phyloP scores from a whole-genome alignment of 148 eudicot genomes.

The Chenopodium suecicum region DNA sequence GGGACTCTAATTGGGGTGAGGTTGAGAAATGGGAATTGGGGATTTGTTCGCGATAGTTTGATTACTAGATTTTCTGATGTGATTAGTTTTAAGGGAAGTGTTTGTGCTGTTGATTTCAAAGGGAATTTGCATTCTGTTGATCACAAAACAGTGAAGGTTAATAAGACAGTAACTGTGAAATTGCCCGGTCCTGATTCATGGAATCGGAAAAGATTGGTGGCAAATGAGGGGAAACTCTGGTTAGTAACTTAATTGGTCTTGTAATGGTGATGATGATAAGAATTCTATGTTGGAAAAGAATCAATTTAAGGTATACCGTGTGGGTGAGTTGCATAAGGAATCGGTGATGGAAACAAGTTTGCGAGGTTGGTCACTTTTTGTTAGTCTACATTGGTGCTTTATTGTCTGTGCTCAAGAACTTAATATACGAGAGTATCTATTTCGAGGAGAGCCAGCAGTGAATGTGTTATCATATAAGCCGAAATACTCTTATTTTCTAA shows the following conservation, averaged over 20 bases:
- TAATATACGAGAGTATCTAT: not conserved
- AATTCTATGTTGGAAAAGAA: not conserved
- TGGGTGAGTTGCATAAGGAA: not conserved
- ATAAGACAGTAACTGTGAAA: not conserved
- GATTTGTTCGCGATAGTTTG: not conserved
- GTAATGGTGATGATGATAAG: too few relatives aligned
- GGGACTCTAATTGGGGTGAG: slow-evolving; percentile 8
- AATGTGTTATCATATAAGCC: too few relatives aligned
- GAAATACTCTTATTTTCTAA: not conserved
- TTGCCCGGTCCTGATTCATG: not conserved
- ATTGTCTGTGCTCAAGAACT: not conserved
- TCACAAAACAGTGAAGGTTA: not conserved
- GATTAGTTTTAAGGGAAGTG: not conserved
- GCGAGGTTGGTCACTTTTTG: not conserved
- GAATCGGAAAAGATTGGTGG: not conserved
- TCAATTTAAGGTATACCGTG: not conserved
- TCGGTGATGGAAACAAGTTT: not conserved
- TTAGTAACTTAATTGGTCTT: not conserved
- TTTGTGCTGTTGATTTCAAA: slow-evolving; percentile 7
- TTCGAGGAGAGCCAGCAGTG: too few relatives aligned
- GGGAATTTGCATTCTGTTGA: slow-evolving; percentile 8
- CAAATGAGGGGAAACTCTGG: not conserved
- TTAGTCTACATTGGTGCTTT: not conserved
- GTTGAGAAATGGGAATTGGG: slow-evolving; percentile 8
- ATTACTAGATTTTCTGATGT: not conserved